Conservation (phyloP, 495 filamentous ascomycete genomes). For the Trypethelium eluteriae region DNA sequence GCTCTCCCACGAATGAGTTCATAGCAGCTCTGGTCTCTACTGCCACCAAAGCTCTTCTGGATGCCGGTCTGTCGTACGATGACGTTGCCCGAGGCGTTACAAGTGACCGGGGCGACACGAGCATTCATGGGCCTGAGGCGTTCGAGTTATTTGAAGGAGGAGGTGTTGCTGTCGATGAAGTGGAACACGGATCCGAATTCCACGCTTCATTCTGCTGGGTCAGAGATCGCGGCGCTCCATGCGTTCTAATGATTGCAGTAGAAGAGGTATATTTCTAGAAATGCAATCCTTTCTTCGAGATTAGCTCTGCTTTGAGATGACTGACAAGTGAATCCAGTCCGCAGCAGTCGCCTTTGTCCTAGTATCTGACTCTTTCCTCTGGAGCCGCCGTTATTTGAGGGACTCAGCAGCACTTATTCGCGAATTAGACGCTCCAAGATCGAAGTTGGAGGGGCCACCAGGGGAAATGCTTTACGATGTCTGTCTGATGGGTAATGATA, state of each 20-base stretch:
- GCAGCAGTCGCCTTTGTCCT: conserved; percentile 15
- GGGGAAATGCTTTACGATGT: background rate
- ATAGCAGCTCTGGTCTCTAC: conserved; percentile 14
- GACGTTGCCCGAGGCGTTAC: conserved; percentile 13
- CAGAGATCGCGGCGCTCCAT: conserved; percentile 9
- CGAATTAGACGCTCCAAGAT: background rate
- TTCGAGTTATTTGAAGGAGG: conserved; percentile 11
- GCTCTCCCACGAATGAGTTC: background rate
- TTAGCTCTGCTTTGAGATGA: background rate
- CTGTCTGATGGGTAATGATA: conserved; percentile 8
- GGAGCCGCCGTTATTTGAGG: conserved; percentile 17
- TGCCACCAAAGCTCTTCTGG: conserved; percentile 18
- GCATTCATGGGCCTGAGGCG: background rate
- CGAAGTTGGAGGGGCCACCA: background rate
- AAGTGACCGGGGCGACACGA: background rate
- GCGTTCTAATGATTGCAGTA: conserved; percentile 14
- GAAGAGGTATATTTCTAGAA: conserved; percentile 11
- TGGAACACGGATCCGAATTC: conserved; percentile 15
- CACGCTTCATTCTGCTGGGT: conserved; percentile 11
- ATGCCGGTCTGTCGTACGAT: conserved; percentile 19
- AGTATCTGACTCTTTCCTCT: conserved; percentile 17
- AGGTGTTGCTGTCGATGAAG: conserved; percentile 13
- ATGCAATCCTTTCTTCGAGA: background rate
- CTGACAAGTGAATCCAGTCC: conserved; percentile 1
- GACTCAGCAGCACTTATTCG: conserved; percentile 14